Percentiles rank a stretch among this genome's conserved stretches.
These are phyloP conservation scores for Pisolithus tinctorius DNA, from an alignment of 768 basidiomycete genomes.

Conservation along the genomic window DNA sequence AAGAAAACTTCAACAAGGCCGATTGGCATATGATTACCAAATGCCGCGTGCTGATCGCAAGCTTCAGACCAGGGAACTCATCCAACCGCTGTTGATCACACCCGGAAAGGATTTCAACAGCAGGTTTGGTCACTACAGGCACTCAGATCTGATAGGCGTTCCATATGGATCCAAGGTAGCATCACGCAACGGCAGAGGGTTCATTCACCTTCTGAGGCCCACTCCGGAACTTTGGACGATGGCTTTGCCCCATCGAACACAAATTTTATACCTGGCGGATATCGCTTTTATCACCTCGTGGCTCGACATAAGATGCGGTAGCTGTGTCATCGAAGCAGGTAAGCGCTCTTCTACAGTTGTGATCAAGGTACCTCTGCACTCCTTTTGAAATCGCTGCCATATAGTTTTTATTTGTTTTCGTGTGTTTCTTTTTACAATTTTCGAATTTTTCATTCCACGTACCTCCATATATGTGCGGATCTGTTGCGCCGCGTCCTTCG, in stretches of 20 bases:
- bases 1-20: no score
- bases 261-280: conserved; percentile 95
- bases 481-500: no score
- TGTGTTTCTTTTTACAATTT: not conserved
- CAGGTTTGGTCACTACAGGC: conserved; percentile 83
- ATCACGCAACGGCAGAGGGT: conserved; percentile 73
- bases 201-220: conserved; percentile 86
- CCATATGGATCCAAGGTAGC: conserved; percentile 89
- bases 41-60: not conserved
- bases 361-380: not conserved
- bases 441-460: not conserved
- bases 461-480: not conserved
- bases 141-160: conserved; percentile 79
- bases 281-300: conserved; percentile 88
- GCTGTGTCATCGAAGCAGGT: conserved; percentile 91
- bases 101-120: conserved; percentile 81
- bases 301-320: conserved; percentile 76
- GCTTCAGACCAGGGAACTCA: conserved; percentile 67
- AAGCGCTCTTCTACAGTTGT: not conserved
- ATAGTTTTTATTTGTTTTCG: not conserved
- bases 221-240: conserved; percentile 98
- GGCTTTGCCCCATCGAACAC: conserved; percentile 93
- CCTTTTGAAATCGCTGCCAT: not conserved
- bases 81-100: conserved; percentile 70
- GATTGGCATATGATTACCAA: not conserved